Evolutionary conservation across 805 yeast species (phyloP).

Genomic region (Alloascoidea africana): DNA sequence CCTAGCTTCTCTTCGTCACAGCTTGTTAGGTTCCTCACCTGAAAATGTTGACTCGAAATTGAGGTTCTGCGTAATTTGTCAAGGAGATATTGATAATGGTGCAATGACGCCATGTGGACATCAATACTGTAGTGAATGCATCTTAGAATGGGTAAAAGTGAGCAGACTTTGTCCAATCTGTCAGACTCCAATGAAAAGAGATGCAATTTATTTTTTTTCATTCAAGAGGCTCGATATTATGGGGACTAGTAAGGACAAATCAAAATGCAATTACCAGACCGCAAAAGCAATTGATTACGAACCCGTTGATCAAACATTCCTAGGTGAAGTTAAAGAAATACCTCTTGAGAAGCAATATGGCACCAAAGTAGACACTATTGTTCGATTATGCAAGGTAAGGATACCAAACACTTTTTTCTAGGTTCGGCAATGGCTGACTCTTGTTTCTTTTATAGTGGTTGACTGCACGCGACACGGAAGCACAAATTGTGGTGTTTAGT

Average conservation of each 20-base stretch:
- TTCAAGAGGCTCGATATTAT: conserved; percentile 28
- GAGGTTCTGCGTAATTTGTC: conserved; percentile 63
- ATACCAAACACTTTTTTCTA: too few species aligned
- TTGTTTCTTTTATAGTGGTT: conserved; percentile 33
- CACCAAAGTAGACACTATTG: conserved; percentile 73
- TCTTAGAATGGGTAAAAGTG: conserved; percentile 53
- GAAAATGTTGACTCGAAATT: neutral
- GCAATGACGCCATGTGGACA: conserved; percentile 87
- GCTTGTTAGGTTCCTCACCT: neutral
- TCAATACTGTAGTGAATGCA: conserved; percentile 71
- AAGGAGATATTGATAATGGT: conserved; percentile 54
- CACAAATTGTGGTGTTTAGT: conserved; percentile 78
- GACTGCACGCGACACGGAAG: conserved; percentile 35
- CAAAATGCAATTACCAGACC: too few species aligned
- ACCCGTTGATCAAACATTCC: too few species aligned
- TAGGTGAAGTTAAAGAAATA: too few species aligned
- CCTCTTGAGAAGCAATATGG: conserved; percentile 44
- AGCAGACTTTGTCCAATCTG: conserved; percentile 70
- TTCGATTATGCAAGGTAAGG: too few species aligned
- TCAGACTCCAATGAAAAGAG: conserved; percentile 30
- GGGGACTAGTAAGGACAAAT: conserved; percentile 19
- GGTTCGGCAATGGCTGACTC: too few species aligned
- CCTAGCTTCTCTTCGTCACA: too few species aligned
- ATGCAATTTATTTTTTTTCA: conserved; percentile 57
- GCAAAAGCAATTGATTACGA: too few species aligned